phyloP scores from a whole-genome alignment of 2,329 filamentous ascomycete genomes.

The Cladophialophora bantiana region DNA sequence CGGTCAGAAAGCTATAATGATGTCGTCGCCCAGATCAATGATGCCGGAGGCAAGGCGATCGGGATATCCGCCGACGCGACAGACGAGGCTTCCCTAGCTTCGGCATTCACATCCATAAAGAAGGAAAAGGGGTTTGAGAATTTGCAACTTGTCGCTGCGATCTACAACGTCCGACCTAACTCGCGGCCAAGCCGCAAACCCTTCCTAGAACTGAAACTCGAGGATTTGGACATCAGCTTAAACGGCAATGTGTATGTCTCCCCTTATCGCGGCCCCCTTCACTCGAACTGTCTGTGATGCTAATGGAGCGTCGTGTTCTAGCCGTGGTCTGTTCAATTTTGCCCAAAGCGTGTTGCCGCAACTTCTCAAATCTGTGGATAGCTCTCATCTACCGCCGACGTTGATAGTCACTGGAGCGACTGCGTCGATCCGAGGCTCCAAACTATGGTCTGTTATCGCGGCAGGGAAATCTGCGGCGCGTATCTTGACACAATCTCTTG shows the following conservation, averaged over 20 bases:
- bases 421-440: slow-evolving; percentile 60
- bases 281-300: slow-evolving; percentile 14
- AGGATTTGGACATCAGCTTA: slow-evolving; percentile 38
- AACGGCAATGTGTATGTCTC: slow-evolving; percentile 10
- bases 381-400: slow-evolving; percentile 55
- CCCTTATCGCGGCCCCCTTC: not conserved
- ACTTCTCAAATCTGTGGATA: slow-evolving; percentile 51
- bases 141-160: slow-evolving; percentile 49
- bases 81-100: slow-evolving; percentile 55
- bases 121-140: slow-evolving; percentile 54
- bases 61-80: slow-evolving; percentile 73
- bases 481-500: slow-evolving; percentile 58
- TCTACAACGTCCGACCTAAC: slow-evolving; percentile 58
- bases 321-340: slow-evolving; percentile 58
- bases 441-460: slow-evolving; percentile 58
- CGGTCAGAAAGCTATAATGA: slow-evolving; percentile 68
- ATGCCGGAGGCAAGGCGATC: slow-evolving; percentile 70
- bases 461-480: slow-evolving; percentile 61
- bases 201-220: slow-evolving; percentile 41
- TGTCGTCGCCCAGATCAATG: slow-evolving; percentile 74
- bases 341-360: slow-evolving; percentile 57
- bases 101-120: slow-evolving; percentile 54
- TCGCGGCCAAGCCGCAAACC: slow-evolving; percentile 33
- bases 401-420: slow-evolving; percentile 64
- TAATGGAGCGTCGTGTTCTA: slow-evolving; percentile 43